A percentile compares a stretch with the other conserved stretches of the same genome.
Conservation (phyloP, 176 grass and related monocot genomes). For the Typha latifolia region DNA sequence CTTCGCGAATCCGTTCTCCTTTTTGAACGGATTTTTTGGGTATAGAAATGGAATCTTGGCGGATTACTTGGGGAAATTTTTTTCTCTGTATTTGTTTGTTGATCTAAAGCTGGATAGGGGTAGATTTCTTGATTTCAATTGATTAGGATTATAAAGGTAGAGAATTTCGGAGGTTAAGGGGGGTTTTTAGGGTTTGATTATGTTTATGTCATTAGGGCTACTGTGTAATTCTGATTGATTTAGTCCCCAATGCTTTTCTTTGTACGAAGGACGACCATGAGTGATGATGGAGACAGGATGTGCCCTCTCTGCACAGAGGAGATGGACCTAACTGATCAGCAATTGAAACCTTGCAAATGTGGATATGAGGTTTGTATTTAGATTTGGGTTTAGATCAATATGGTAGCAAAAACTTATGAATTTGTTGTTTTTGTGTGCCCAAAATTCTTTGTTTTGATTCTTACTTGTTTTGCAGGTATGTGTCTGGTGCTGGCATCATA, state of each 20-base stretch:
- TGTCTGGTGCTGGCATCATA: constrained; percentile 99
- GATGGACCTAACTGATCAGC: constrained; percentile 98
- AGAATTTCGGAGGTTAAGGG: constrained; percentile 4
- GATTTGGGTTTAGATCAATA: constrained; percentile 2
- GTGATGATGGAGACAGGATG: constrained; percentile 83
- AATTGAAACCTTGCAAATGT: constrained; percentile 93
- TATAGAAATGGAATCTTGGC: background rate
- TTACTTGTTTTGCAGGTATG: constrained; percentile 48
- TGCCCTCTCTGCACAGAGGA: constrained; percentile 97
- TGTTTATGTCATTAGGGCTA: background rate
- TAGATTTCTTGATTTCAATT: constrained; percentile 8
- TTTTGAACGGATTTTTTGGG: constrained; percentile 9
- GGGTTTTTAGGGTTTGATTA: constrained; percentile 24
- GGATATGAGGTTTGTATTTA: constrained; percentile 58
- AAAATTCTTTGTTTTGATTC: background rate
- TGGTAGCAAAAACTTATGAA: background rate
- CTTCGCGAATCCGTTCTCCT: background rate
- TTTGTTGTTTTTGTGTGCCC: background rate
- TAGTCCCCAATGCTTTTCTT: background rate
- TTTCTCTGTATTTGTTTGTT: background rate
- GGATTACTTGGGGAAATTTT: background rate
- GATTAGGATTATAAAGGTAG: background rate
- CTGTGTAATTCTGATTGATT: constrained; percentile 14
- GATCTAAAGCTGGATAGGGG: constrained; percentile 11
- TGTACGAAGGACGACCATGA: constrained; percentile 65